phyloP scores from a whole-genome alignment of 2,329 filamentous ascomycete genomes.

The Onygenales sp. region DNA sequence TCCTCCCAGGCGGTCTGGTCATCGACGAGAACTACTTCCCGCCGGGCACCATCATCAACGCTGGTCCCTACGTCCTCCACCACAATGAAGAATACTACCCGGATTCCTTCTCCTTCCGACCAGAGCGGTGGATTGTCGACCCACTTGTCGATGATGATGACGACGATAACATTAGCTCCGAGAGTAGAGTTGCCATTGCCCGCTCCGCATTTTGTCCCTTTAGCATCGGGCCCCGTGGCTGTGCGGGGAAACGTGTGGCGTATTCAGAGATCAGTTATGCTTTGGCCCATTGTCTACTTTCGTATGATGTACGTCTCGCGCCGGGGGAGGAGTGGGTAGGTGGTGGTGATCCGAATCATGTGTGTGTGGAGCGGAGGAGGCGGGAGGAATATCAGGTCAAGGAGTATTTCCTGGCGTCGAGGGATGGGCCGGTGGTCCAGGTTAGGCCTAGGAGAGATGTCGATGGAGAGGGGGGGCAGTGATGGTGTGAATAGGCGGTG shows the following conservation, averaged over 20 bases:
- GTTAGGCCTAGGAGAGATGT: slow-evolving; percentile 13
- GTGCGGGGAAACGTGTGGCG: slow-evolving; percentile 35
- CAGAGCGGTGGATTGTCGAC: slow-evolving; percentile 28
- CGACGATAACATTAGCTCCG: slow-evolving; percentile 8
- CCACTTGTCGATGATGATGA: slow-evolving; percentile 4
- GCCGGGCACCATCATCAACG: slow-evolving; percentile 22
- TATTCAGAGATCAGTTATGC: slow-evolving; percentile 34
- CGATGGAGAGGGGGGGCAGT: background rate
- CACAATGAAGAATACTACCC: slow-evolving; percentile 24
- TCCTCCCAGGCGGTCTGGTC: slow-evolving; percentile 19
- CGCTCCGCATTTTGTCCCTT: slow-evolving; percentile 19
- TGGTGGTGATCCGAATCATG: slow-evolving; percentile 5
- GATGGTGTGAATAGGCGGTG: background rate
- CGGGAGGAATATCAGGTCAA: slow-evolving; percentile 15
- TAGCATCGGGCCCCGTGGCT: slow-evolving; percentile 32
- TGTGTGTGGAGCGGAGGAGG: slow-evolving; percentile 13
- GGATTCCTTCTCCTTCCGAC: slow-evolving; percentile 20
- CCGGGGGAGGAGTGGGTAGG: background rate
- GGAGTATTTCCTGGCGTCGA: slow-evolving; percentile 18
- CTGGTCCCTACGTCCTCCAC: slow-evolving; percentile 24
- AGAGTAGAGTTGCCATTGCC: slow-evolving; percentile 38
- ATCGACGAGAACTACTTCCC: slow-evolving; percentile 25
- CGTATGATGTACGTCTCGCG: slow-evolving; percentile 25
- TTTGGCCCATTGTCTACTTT: slow-evolving; percentile 28
- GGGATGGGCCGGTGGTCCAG: slow-evolving; percentile 25